Base-by-base conservation (phyloP, 441 rosid genomes). In the Populus hybrid region DNA sequence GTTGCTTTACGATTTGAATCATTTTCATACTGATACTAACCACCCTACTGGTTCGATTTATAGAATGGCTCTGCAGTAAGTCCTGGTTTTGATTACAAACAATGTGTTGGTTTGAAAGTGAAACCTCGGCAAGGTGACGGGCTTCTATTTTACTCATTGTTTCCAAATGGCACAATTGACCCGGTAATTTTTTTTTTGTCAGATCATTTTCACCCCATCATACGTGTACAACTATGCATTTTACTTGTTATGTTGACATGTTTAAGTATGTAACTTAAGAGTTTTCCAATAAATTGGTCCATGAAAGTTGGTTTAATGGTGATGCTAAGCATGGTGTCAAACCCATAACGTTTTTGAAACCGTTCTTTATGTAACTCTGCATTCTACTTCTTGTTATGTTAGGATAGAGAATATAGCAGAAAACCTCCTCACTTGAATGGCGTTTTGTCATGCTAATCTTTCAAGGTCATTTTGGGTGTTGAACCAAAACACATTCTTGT, bases 81-180 rank as follows among this genome's bases (percentile, higher is more conserved):
- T 57, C 70, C 71, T 20, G 88, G 86, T 46, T 92, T 86, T 71
- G 93, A 91, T 80, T 94, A 82, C 85, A 85, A 78, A 84, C 74
- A 88, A 80, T 94, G 97, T 28, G 38, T 76, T 1, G 98, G 98
- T 32, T 83, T 94, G 69, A 92, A 91, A 89, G 92, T 91, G 81
- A 94, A 92, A 86, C 98, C 98, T 66, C 85, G 81, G 36, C 87
- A 72, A 81, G 98, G 98, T 26, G 98, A 91, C 77, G 97, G 98
- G 70, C 94, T 94, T 73, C 78, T 91, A 34, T 94, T 92, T 74
- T 94, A 88, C 79, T 94, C 97, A 0, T 78, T 92, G 67, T 76
- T 88, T 64, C 83, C 90, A 53, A 94, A 94, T 81, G 94, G 97
- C 74, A 92, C 98, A 16, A 92, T 92, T 71, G 98, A 94, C 82